Evolutionary conservation across 2,329 filamentous ascomycete species (phyloP), one percentile per base, ranked within the genome.

Genomic region (Gyromitra esculenta): DNA sequence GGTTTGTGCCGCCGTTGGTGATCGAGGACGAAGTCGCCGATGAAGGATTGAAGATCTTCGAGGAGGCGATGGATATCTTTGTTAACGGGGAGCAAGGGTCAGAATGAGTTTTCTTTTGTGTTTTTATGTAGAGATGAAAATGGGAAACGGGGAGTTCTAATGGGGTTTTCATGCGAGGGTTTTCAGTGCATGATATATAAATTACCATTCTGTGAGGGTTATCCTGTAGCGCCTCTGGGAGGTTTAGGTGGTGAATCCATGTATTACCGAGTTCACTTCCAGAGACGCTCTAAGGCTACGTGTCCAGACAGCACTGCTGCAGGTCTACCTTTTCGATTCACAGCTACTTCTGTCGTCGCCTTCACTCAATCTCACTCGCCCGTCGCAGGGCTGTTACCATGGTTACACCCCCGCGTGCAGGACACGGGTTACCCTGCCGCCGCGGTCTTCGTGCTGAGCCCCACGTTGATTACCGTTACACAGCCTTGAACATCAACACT

Each of bases 1-100:
- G 96, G 62, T 97, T 99, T 81, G 94, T 98, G 73, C 96, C 96
- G 41, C 92, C 93, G 77, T 85, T 99, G 82, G 90, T 90, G 5
- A 92, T 99, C 74, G 91, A 89, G 0, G 90, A 93, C 80, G 88
- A 92, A 80, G 88, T 89, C 3, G 89, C 91, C 77, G 82, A 75
- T n/a, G 75, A 79, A 56, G 78, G 77, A 63, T 50, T 79, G 52
- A 50, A 66, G 21, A 73, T 79, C n/a, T 74, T 79, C 39, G 78
- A 78, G 50, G 64, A 75, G 66, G 87, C 89, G 3, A 88, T 91
- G 84, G 84, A 85, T 48, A 87, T 85, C 50, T 87, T 89, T 2
- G 59, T n/a, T 13, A 18, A 59, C 64, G 37, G 48, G 1, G 45
- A 7, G 48, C 66, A 62, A 9, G 43, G 43, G 9, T 39, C 31